Evolutionary conservation across 2,329 filamentous ascomycete genomes (phyloP).

Genomic region (Trichoderma sp.): DNA sequence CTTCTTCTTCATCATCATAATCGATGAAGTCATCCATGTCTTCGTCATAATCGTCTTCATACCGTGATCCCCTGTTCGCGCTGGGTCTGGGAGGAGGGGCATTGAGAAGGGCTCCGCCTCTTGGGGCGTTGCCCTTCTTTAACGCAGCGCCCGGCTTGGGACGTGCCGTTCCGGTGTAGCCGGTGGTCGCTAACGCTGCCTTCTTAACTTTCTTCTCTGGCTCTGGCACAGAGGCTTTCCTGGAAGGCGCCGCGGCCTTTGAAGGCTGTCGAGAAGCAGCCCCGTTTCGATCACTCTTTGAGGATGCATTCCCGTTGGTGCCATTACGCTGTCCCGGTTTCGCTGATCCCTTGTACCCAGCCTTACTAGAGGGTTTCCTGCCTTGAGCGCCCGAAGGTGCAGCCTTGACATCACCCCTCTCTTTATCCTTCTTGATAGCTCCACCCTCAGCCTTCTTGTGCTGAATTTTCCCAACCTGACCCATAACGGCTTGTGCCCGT

Average conservation of each 20-base stretch:
- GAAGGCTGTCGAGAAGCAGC: slow-evolving; percentile 20
- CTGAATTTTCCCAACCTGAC: slow-evolving; percentile 71
- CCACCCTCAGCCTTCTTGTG: slow-evolving; percentile 72
- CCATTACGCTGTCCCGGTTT: slow-evolving; percentile 38
- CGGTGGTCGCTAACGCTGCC: slow-evolving; percentile 63
- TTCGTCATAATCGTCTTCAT: slow-evolving; percentile 66
- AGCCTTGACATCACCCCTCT: slow-evolving; percentile 48
- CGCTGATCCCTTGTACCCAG: slow-evolving; percentile 41
- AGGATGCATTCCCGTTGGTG: slow-evolving; percentile 28
- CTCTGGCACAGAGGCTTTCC: slow-evolving; percentile 39
- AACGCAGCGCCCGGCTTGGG: slow-evolving; percentile 50
- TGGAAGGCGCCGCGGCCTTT: slow-evolving; percentile 27
- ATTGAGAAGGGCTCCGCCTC: slow-evolving; percentile 49
- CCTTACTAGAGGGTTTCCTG: slow-evolving; percentile 29
- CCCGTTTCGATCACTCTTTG: slow-evolving; percentile 20
- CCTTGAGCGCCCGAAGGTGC: slow-evolving; percentile 40
- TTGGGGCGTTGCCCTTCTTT: slow-evolving; percentile 42
- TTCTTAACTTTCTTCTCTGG: slow-evolving; percentile 65
- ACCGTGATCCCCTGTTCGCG: slow-evolving; percentile 44
- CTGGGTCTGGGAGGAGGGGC: slow-evolving; percentile 37
- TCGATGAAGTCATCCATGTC: slow-evolving; percentile 66
- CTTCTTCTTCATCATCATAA: slow-evolving; percentile 61
- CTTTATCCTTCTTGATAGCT: slow-evolving; percentile 50
- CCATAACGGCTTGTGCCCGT: slow-evolving; percentile 63
- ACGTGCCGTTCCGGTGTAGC: slow-evolving; percentile 67